Evolutionary conservation across 495 filamentous ascomycete genomes (phyloP).

Genomic region (Neurospora sp.): DNA sequence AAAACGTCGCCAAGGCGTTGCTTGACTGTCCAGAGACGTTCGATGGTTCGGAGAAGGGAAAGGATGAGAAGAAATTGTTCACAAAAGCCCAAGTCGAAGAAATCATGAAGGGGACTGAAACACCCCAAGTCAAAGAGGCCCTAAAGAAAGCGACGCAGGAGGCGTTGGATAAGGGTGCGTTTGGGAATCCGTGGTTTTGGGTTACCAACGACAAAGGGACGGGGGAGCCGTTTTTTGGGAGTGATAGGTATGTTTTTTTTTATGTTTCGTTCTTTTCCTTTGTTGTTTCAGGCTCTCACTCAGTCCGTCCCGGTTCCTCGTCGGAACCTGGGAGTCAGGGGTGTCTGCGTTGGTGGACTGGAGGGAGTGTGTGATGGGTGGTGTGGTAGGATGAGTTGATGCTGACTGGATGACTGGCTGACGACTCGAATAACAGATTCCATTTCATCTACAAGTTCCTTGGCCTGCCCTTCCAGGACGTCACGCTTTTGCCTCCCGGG

Average conservation of each 20-base stretch:
- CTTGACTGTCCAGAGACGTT: conserved; percentile 8
- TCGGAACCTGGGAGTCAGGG: no score
- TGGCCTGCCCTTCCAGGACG: conserved; percentile 25
- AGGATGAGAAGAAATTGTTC: conserved; percentile 13
- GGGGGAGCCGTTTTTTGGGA: conserved; percentile 66
- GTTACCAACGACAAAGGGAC: conserved; percentile 47
- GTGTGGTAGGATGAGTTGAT: no score
- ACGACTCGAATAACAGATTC: conserved; percentile 14
- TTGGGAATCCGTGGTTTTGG: conserved; percentile 68
- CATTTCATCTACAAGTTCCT: conserved; percentile 32
- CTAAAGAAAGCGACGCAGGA: conserved; percentile 48
- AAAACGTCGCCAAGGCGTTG: conserved; percentile 19
- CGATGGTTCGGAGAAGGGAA: neutral
- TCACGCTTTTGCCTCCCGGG: conserved; percentile 20
- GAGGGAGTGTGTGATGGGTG: no score
- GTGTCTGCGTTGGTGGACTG: no score
- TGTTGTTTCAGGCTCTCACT: no score
- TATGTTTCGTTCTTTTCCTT: neutral
- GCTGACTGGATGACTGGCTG: neutral
- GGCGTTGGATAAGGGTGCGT: conserved; percentile 53
- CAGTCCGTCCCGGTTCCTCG: no score
- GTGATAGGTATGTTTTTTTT: conserved; percentile 47
- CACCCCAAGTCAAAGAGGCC: conserved; percentile 45
- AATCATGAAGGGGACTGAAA: conserved; percentile 40
- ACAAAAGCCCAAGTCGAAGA: conserved; percentile 25